Evolutionary conservation across 768 basidiomycete species (phyloP), one percentile per base, ranked within the genome.

Genomic region (Agrocybe pediades): DNA sequence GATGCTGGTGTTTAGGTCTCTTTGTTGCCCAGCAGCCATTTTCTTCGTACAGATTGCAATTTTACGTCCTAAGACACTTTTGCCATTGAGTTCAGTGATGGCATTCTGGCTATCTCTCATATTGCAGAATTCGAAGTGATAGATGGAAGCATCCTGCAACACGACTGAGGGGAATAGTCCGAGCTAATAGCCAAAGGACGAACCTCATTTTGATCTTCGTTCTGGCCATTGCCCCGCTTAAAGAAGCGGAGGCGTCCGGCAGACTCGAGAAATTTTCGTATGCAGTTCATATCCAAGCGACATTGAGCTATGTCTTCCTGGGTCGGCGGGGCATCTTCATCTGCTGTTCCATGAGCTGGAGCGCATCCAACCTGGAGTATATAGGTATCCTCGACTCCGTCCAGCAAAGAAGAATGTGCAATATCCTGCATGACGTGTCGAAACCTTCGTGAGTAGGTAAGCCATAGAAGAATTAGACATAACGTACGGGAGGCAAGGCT

Each of bases 361-460:
- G n/a, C n/a, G n/a, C n/a, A n/a, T n/a, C 69, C 5, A 89, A 65
- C 39, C 66, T 69, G 51, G 90, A 84, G 33, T 5, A 5, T 36
- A 36, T 5, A 36, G 2, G 68, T 62, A 20, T 79, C 84, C 49
- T 87, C 80, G 26, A 76, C 79, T 44, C 73, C 75, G 15, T 76
- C 73, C 25, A 87, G 65, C 55, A 81, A 80, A 1, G 67, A 51
- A 6, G 85, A 83, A 42, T 73, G 68, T 3, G 86, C 87, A 39
- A 83, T 74, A 52, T 77, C 73, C 86, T 89, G 44, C 47, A 33
- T 25, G 33, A 13, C 11, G 27, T 20, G 43, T 46, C 55, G 43
- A 39, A 29, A 24, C 21, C 15, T 60, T 51, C 60, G 41, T 27
- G 19, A 49, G 56, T 48, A 42, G 26, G n/a, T 53, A 48, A 41